Conservation (phyloP, 345 rosid species). For the Turritis glabra region DNA sequence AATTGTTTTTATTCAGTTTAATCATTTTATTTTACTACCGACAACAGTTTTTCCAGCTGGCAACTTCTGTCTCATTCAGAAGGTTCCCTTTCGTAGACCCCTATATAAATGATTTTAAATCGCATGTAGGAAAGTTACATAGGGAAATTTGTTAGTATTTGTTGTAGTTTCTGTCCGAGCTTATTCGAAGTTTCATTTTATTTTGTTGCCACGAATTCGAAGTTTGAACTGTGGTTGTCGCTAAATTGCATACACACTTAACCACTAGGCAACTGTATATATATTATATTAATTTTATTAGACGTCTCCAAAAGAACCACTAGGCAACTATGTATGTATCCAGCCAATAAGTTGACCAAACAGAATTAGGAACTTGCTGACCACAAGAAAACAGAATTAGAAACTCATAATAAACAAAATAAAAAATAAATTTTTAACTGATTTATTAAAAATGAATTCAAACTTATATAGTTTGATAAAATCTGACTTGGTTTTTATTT, state of each 20-base stretch:
- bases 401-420: neutral
- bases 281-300: neutral
- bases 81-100: slow-evolving; percentile 32
- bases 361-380: neutral
- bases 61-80: slow-evolving; percentile 32
- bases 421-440: no score
- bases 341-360: neutral
- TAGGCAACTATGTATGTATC: neutral
- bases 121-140: slow-evolving; percentile 2
- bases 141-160: neutral
- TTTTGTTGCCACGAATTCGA: neutral
- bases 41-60: slow-evolving; percentile 30
- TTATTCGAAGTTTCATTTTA: neutral
- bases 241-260: neutral
- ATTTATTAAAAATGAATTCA: neutral
- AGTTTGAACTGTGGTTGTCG: neutral
- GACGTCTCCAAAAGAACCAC: neutral
- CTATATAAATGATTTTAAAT: neutral
- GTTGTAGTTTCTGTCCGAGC: neutral
- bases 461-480: neutral
- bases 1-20: neutral
- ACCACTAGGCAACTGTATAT: neutral
- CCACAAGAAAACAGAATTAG: neutral
- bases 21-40: neutral
- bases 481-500: neutral